A percentile compares a stretch with the other conserved stretches of the same genome.
phyloP scores from a whole-genome alignment of 2,329 filamentous ascomycete genomes.

The Harringtonia lauricola region DNA sequence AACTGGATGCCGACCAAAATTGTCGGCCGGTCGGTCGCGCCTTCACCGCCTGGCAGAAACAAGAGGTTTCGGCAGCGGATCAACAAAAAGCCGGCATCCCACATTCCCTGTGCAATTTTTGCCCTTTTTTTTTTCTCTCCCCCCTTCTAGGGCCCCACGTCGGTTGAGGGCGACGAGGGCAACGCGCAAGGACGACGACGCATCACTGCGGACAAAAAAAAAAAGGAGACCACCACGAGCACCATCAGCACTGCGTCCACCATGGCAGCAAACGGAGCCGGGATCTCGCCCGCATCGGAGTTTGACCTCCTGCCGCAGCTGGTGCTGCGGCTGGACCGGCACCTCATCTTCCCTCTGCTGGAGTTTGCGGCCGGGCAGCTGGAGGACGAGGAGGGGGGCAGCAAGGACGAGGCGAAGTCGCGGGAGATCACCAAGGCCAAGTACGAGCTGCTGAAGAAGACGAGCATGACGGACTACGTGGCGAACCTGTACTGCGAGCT shows the following conservation, averaged over 20 bases:
- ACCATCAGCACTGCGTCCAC: background rate
- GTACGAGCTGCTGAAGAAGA: conserved; percentile 88
- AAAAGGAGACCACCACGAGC: background rate
- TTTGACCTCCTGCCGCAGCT: conserved; percentile 66
- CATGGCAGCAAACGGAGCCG: conserved; percentile 8
- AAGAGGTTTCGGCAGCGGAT: conserved; percentile 2
- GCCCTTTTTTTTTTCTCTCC: conserved; percentile 5
- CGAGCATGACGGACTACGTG: conserved; percentile 98
- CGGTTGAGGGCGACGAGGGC: background rate
- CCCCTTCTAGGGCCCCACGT: background rate
- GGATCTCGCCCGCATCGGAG: conserved; percentile 13
- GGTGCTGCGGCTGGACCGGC: conserved; percentile 85
- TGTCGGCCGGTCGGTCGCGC: too few species aligned
- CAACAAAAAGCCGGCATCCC: conserved; percentile 7
- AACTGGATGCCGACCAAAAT: too few species aligned
- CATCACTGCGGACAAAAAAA: background rate
- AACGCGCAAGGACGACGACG: background rate
- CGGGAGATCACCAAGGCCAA: conserved; percentile 74
- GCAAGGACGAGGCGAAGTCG: conserved; percentile 40
- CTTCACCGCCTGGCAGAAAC: conserved; percentile 14
- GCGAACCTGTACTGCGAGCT: conserved; percentile 86
- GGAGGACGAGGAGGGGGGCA: conserved; percentile 54
- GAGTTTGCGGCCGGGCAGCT: conserved; percentile 81
- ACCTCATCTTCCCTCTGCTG: conserved; percentile 91
- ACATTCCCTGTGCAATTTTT: conserved; percentile 7